Percentiles rank a stretch among this genome's conserved stretches.
Conservation (phyloP, 192 early-diverging fungal genomes). For the Backusella macrospora region DNA sequence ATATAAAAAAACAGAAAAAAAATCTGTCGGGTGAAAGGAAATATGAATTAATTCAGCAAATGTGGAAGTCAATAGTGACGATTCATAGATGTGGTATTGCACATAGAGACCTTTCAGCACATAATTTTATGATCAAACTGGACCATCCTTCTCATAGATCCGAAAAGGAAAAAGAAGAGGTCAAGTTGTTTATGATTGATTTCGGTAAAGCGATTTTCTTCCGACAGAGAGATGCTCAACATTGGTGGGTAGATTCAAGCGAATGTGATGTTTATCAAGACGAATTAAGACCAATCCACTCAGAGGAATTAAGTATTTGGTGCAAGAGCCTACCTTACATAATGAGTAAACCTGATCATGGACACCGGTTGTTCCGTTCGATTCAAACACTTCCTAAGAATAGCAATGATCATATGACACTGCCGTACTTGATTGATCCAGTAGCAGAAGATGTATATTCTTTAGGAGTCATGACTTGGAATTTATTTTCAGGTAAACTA, state of each 20-base stretch:
- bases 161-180: constrained; percentile 35
- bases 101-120: constrained; percentile 59
- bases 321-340: constrained; percentile 47
- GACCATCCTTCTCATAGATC: too few species aligned
- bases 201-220: constrained; percentile 63
- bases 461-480: constrained; percentile 56
- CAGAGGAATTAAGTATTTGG: constrained; percentile 41
- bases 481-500: constrained; percentile 55
- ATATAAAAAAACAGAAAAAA: constrained; percentile 45
- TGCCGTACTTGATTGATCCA: constrained; percentile 50
- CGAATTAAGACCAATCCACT: constrained; percentile 33
- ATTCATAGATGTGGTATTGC: constrained; percentile 58
- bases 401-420: constrained; percentile 40
- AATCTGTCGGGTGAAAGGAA: constrained; percentile 51
- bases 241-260: constrained; percentile 47
- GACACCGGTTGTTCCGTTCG: constrained; percentile 56
- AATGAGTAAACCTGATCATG: constrained; percentile 55
- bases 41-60: constrained; percentile 49
- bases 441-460: constrained; percentile 59
- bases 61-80: constrained; percentile 48
- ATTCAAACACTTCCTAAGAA: constrained; percentile 55
- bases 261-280: constrained; percentile 33
- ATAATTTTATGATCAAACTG: constrained; percentile 60
- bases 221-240: constrained; percentile 37
- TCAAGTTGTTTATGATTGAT: constrained; percentile 56